Base-by-base conservation (phyloP, 768 basidiomycete genomes). In the Cyathus striatus region DNA sequence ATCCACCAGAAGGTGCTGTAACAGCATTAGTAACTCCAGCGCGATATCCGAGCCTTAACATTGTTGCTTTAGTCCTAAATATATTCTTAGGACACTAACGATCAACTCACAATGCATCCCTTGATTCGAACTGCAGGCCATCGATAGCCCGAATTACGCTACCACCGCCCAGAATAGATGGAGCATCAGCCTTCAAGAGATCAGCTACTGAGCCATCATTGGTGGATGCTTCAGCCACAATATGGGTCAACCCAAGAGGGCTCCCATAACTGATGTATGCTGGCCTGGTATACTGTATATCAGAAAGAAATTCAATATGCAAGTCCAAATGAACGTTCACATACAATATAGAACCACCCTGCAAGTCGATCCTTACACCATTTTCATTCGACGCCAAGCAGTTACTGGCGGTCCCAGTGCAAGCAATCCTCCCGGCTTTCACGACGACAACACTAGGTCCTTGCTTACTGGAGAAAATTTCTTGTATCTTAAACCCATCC, bases 91-190 rank as follows among this genome's bases (percentile, higher is more conserved):
- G n/a, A n/a, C n/a, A n/a, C n/a, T 17, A 39, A 40, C 5, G 32
- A 22, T 34, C 41, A 42, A 52, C 66, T 50, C 46, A 70, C 63
- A 65, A 51, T 23, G 57, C 76, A 58, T 85, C 76, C 43, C 82
- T 76, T 14, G 81, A 76, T 2, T 70, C 70, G 52, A 85, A 90
- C 45, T 76, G 73, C 23, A 88, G 69, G 0, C 90, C 90, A 55
- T 93, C 90, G 3, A 75, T 74, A 6, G 86, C 90, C 24, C 70
- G 70, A 18, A 71, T 66, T 38, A 69, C 44, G 14, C 63, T 60
- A 20, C 66, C 58, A 6, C 65, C 63, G 9, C 72, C 72, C 10
- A 79, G 51, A 40, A 79, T 59, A 5, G 51, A 50, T 3, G 78
- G 75, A 3, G 73, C 54, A 9, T 63, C 56, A 2, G 59, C 48